phyloP scores from a whole-genome alignment of 2,329 filamentous ascomycete species.

The Ophiostoma fasciatum region DNA sequence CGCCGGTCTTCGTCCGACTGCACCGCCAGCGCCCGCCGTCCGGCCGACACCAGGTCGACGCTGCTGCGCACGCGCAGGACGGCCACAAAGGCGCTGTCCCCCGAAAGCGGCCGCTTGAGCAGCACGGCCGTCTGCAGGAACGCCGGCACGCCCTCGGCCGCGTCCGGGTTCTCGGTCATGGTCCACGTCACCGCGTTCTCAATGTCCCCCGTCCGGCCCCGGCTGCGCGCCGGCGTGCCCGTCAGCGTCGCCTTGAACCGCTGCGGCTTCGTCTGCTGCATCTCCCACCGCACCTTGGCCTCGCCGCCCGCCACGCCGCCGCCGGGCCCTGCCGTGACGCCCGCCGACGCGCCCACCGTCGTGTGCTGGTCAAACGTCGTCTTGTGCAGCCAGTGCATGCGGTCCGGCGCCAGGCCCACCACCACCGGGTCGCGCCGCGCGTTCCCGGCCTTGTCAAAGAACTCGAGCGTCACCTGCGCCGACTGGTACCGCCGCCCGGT shows the following conservation, averaged over 20 bases:
- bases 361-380: conserved; percentile 4
- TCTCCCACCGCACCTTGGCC: conserved; percentile 3
- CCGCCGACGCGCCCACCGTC: not conserved
- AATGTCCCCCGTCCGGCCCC: not conserved
- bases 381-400: conserved; percentile 7
- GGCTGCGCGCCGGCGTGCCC: not conserved
- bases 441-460: conserved; percentile 3
- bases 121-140: conserved; percentile 8
- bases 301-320: not conserved
- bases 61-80: conserved; percentile 1
- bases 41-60: not conserved
- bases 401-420: conserved; percentile 2
- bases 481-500: conserved; percentile 1
- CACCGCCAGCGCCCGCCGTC: not conserved
- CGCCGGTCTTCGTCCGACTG: conserved; percentile 4
- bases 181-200: conserved; percentile 6
- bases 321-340: not conserved
- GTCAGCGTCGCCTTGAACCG: conserved; percentile 5
- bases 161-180: conserved; percentile 4
- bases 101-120: not conserved
- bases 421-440: not conserved
- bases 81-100: not conserved
- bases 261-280: conserved; percentile 3
- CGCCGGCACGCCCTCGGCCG: conserved; percentile 4
- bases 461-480: conserved; percentile 2